Evolutionary conservation across 1,284 basidiomycete species (phyloP), one percentile per base, ranked within the genome.

Genomic region (Cryptococcus sp.): DNA sequence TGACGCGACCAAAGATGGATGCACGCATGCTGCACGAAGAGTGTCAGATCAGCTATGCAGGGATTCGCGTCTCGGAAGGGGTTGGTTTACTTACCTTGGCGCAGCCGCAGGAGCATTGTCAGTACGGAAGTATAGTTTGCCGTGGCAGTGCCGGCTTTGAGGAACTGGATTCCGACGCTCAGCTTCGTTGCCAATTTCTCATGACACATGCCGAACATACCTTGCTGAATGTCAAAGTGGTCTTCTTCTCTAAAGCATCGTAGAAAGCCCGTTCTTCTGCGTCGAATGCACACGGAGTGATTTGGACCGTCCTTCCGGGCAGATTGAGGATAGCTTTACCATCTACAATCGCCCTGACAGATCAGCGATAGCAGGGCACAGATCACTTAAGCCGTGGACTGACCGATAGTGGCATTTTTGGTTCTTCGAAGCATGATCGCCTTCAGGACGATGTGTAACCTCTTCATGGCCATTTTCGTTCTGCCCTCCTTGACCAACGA

Each of bases 371-470:
- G 38, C 4, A 23, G 8, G 10, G 16, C 23, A n/a, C 40, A 17
- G 16, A 13, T 31, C 8, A 45, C n/a, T 8, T 3, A 45, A n/a
- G 42, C n/a, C 42, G 22, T 16, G 27, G 15, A 57, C 73, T 51
- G 50, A 76, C 81, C 74, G 17, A 92, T 76, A 0, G 82, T 80
- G 42, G 91, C 87, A 44, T 88, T 86, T 78, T 99, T 99, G 3
- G 85, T 88, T 1, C 95, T 86, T 6, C 95, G 85, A 19, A 98
- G 85, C 93, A 99, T 96, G 68, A 95, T 83, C 3, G 88, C 85
- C 66, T 88, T 87, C 5, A 98, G 81, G 2, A 98, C 87, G 44
- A 89, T 87, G 63, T 93, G 91, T 15, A 94, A 79, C 45, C 89
- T 83, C 70, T 91, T 92, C 85, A 95, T 89, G 0, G 92, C 90